These are phyloP conservation scores for Blastocystis sp. DNA, from an alignment of 352 stramenopile species.

Conservation along the genomic window DNA sequence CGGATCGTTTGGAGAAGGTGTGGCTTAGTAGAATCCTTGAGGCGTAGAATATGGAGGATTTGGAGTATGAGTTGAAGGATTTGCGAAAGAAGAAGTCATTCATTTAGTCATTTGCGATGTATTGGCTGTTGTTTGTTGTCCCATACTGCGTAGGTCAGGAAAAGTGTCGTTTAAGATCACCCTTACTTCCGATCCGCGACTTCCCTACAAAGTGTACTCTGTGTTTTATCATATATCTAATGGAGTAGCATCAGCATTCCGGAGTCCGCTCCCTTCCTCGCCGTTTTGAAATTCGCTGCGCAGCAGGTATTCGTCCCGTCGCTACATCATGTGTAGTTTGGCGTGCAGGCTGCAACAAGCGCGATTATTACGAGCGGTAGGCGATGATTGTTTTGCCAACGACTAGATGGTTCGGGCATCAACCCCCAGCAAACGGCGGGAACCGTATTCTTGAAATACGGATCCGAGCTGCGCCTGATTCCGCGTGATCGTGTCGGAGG, in stretches of 20 bases:
- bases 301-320: conserved; percentile 75
- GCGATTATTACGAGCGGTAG: conserved; percentile 83
- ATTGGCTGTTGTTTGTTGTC: conserved; percentile 34
- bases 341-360: conserved; percentile 79
- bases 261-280: conserved; percentile 80
- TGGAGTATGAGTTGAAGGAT: conserved; percentile 59
- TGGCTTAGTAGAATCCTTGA: neutral
- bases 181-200: conserved; percentile 82
- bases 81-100: conserved; percentile 8
- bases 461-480: conserved; percentile 81
- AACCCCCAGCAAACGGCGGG: conserved; percentile 81
- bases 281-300: conserved; percentile 81
- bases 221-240: neutral
- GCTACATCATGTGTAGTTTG: conserved; percentile 74
- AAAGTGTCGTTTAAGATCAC: conserved; percentile 84
- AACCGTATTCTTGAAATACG: conserved; percentile 82
- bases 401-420: conserved; percentile 80
- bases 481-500: conserved; percentile 79
- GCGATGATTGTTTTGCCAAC: neutral
- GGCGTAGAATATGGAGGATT: conserved; percentile 9
- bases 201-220: conserved; percentile 78
- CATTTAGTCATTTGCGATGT: conserved; percentile 22
- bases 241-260: conserved; percentile 76
- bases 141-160: conserved; percentile 62
- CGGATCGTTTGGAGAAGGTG: conserved; percentile 79